A percentile compares a stretch with the other conserved stretches of the same genome.
These are phyloP conservation scores for Tirmania nivea DNA, from an alignment of 495 filamentous ascomycete genomes.

Conservation along the genomic window DNA sequence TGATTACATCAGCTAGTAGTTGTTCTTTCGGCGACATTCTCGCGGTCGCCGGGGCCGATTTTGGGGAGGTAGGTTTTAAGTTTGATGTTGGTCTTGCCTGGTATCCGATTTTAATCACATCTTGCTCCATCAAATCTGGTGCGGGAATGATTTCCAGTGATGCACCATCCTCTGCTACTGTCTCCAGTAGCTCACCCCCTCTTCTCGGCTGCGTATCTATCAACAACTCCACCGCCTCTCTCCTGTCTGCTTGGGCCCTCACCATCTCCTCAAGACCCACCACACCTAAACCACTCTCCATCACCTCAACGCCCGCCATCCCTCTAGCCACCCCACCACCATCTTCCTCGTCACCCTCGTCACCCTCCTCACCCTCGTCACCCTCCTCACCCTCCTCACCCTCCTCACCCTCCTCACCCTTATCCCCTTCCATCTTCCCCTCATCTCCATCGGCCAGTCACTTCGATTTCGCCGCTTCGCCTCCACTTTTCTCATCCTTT, in stretches of 20 bases:
- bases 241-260: background rate
- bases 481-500: no score
- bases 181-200: background rate
- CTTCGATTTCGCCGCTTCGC: no score
- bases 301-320: background rate
- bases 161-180: no score
- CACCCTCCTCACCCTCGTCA: background rate
- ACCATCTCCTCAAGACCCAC: background rate
- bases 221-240: background rate
- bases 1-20: background rate
- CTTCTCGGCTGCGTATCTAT: background rate
- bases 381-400: background rate
- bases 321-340: background rate
- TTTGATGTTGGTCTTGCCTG: background rate
- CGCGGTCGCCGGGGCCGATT: background rate
- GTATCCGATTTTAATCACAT: background rate
- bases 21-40: background rate
- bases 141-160: background rate
- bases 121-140: background rate
- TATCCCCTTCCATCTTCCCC: background rate
- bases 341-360: background rate
- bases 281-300: background rate
- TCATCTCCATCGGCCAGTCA: slow-evolving; percentile 1
- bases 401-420: background rate
- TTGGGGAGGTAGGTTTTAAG: background rate